Evolutionary conservation across 495 filamentous ascomycete species (phyloP).

Genomic region (Trichocladium uniseriatum): DNA sequence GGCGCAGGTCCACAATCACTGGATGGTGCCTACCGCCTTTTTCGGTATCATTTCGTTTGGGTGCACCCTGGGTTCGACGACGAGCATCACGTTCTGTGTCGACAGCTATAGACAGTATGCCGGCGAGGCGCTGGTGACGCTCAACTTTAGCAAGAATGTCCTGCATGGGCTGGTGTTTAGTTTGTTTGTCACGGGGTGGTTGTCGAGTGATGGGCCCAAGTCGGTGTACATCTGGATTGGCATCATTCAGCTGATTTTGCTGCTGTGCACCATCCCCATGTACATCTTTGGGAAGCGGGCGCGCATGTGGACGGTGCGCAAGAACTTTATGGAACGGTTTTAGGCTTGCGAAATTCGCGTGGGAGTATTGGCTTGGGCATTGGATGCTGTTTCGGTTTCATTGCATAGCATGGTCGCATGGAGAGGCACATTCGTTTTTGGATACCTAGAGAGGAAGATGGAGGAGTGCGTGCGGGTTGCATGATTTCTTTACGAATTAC

Average conservation of each 20-base stretch:
- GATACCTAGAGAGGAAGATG: too few species aligned
- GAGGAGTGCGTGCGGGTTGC: neutral
- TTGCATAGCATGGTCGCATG: neutral
- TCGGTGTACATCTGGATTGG: conserved; percentile 74
- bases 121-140: conserved; percentile 85
- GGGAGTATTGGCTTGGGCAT: neutral
- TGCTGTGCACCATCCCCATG: conserved; percentile 78
- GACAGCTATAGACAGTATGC: conserved; percentile 93
- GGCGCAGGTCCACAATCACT: conserved; percentile 59
- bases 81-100: conserved; percentile 87
- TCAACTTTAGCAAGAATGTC: conserved; percentile 93
- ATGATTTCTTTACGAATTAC: neutral
- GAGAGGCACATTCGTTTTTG: too few species aligned
- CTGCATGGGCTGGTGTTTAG: conserved; percentile 86
- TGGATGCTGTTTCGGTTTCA: neutral
- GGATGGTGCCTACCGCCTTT: conserved; percentile 90
- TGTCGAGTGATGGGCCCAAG: conserved; percentile 64
- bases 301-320: conserved; percentile 93
- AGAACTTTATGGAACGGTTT: conserved; percentile 83
- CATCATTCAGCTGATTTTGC: conserved; percentile 70
- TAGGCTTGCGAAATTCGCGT: conserved; percentile 29
- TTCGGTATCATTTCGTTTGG: conserved; percentile 91
- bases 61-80: conserved; percentile 86
- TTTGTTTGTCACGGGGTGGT: conserved; percentile 82
- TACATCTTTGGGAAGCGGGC: conserved; percentile 92